These are phyloP conservation scores for Teunomyces cretensis DNA, from an alignment of 805 yeast species.

Conservation along the genomic window DNA sequence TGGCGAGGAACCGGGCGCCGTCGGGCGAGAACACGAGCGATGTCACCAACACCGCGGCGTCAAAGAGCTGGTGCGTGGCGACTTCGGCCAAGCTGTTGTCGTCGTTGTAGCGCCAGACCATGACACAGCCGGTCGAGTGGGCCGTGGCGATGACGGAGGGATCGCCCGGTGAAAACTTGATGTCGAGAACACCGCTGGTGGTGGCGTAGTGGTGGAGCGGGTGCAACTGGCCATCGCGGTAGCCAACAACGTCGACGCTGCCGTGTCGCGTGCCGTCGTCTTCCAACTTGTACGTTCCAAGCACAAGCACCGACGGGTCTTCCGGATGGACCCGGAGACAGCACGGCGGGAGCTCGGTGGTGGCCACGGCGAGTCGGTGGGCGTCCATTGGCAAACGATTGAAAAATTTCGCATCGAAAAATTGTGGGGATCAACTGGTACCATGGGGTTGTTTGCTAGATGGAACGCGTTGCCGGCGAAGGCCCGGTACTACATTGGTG, in stretches of 20 bases:
- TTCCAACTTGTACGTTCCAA: conserved; percentile 83
- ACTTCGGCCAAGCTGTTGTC: conserved; percentile 16
- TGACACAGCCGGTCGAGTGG: conserved; percentile 78
- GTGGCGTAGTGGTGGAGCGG: conserved; percentile 34
- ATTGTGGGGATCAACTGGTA: background rate
- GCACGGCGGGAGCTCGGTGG: conserved; percentile 78
- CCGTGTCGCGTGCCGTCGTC: conserved; percentile 65
- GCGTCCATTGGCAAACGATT: conserved; percentile 1
- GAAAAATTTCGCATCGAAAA: background rate
- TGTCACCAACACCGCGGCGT: conserved; percentile 53
- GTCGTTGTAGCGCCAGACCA: conserved; percentile 52
- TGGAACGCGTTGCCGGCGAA: conserved; percentile 43
- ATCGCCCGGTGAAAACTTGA: conserved; percentile 64
- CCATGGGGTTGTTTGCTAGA: conserved; percentile 31
- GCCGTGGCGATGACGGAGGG: conserved; percentile 52
- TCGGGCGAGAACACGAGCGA: conserved; percentile 59
- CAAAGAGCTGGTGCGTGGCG: conserved; percentile 45
- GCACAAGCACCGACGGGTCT: conserved; percentile 46
- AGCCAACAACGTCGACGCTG: conserved; percentile 44
- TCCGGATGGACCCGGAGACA: conserved; percentile 61
- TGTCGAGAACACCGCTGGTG: conserved; percentile 70
- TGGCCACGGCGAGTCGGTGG: conserved; percentile 27
- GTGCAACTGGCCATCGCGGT: conserved; percentile 13
- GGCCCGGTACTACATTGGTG: conserved; percentile 41
- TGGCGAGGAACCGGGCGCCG: conserved; percentile 43